A percentile compares a stretch with the other conserved stretches of the same genome.
These are phyloP conservation scores for Penicillium capsulatum DNA, from an alignment of 2,329 filamentous ascomycete species.

Conservation along the genomic window DNA sequence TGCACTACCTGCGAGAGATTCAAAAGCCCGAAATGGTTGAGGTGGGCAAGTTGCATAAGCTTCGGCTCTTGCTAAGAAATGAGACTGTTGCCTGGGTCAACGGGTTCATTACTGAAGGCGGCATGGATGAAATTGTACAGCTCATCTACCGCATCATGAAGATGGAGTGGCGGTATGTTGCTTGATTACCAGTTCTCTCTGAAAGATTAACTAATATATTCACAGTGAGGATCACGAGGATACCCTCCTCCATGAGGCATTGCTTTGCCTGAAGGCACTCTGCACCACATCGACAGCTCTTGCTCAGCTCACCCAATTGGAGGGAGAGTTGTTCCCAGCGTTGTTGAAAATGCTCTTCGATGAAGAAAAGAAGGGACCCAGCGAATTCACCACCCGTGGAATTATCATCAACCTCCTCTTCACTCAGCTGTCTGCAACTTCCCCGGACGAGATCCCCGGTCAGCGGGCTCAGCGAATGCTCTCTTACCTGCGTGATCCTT, in stretches of 20 bases:
- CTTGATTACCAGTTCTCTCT: not conserved
- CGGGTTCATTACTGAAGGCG: constrained; percentile 79
- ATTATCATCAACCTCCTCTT: constrained; percentile 87
- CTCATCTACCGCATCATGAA: constrained; percentile 88
- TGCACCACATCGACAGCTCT: constrained; percentile 87
- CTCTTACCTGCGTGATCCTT: constrained; percentile 72
- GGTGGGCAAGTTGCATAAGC: constrained; percentile 91
- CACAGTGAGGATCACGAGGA: constrained; percentile 91
- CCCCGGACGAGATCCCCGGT: constrained; percentile 57
- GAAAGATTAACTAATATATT: not conserved
- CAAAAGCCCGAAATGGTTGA: constrained; percentile 79
- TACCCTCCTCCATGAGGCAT: constrained; percentile 80
- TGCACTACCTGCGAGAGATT: constrained; percentile 75
- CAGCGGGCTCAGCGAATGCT: constrained; percentile 68
- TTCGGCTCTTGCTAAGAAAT: constrained; percentile 82
- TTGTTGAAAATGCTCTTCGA: constrained; percentile 88
- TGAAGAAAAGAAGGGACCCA: constrained; percentile 95
- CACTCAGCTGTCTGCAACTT: constrained; percentile 72
- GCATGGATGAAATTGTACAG: constrained; percentile 86
- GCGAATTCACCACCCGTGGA: constrained; percentile 88
- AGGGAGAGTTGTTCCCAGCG: constrained; percentile 76
- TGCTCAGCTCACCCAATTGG: constrained; percentile 74
- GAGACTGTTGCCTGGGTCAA: constrained; percentile 97
- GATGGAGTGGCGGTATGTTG: constrained; percentile 83
- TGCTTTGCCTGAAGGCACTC: constrained; percentile 89